phyloP scores from a whole-genome alignment of 768 basidiomycete species.

The Mycena vitilis region DNA sequence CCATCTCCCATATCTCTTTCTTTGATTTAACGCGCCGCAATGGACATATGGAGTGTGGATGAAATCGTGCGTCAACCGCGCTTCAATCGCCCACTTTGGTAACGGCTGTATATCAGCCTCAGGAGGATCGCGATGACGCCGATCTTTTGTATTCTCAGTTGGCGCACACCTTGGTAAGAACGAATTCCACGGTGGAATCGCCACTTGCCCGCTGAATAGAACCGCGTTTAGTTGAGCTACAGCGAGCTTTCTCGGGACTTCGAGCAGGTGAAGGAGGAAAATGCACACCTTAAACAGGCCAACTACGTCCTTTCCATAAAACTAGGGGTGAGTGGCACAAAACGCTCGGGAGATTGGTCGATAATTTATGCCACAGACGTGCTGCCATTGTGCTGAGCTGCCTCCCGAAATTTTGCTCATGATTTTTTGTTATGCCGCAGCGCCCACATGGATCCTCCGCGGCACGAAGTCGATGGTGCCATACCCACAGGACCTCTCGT shows the following conservation, averaged over 20 bases:
- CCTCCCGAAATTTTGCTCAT: background rate
- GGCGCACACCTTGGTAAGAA: too few relatives aligned
- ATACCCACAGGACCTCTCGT: background rate
- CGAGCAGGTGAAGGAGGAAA: background rate
- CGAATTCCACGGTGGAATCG: too few relatives aligned
- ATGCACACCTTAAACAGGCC: background rate
- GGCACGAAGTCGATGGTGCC: background rate
- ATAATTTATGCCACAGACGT: background rate
- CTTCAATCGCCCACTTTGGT: too few relatives aligned
- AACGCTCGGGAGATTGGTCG: background rate
- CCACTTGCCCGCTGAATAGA: too few relatives aligned
- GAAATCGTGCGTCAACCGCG: too few relatives aligned
- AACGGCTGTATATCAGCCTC: too few relatives aligned
- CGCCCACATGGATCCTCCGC: background rate
- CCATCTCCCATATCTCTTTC: too few relatives aligned
- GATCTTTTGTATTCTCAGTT: too few relatives aligned
- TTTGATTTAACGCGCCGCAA: too few relatives aligned
- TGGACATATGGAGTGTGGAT: too few relatives aligned
- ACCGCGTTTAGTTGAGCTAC: too few relatives aligned
- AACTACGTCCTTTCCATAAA: background rate
- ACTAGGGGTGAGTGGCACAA: background rate
- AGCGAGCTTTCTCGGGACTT: background rate
- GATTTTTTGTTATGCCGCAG: background rate
- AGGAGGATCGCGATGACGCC: too few relatives aligned
- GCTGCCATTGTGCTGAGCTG: background rate